These are phyloP conservation scores for Davidsoniella virescens DNA, from an alignment of 2,329 filamentous ascomycete genomes.

Conservation along the genomic window DNA sequence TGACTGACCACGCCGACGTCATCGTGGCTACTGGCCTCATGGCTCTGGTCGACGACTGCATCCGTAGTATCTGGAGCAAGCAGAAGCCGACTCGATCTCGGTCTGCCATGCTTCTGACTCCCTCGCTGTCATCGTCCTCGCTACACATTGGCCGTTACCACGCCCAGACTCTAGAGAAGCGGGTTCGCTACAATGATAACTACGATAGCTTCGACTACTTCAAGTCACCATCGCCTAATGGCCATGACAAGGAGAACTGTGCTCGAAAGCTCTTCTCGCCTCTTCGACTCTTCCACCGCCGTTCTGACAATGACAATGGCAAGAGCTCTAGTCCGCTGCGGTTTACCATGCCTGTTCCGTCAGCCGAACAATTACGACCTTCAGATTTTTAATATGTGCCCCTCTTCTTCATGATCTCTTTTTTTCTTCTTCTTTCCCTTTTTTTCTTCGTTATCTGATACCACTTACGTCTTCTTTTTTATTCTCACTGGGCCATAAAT, in stretches of 20 bases:
- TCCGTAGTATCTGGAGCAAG: conserved; percentile 55
- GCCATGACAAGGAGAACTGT: no score
- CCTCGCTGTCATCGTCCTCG: not conserved
- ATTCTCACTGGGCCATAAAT: not conserved
- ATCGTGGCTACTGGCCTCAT: conserved; percentile 82
- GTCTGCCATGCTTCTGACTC: conserved; percentile 14
- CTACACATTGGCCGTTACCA: not conserved
- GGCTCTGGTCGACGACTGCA: conserved; percentile 78
- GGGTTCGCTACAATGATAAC: no score
- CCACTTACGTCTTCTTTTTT: not conserved
- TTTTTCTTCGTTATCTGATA: not conserved
- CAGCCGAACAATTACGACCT: conserved; percentile 20
- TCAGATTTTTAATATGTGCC: no score
- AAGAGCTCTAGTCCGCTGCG: conserved; percentile 24
- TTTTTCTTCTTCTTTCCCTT: not conserved
- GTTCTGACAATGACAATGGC: conserved; percentile 26
- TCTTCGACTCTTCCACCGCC: conserved; percentile 18
- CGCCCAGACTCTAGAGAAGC: not conserved
- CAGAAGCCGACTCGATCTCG: conserved; percentile 17
- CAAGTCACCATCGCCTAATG: no score
- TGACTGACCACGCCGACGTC: conserved; percentile 73
- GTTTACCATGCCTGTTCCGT: conserved; percentile 21
- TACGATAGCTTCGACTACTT: no score
- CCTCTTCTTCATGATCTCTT: not conserved
- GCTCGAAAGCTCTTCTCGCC: conserved; percentile 18